phyloP scores from a whole-genome alignment of 2,329 filamentous ascomycete species.

The Arthrobotrys conoides region DNA sequence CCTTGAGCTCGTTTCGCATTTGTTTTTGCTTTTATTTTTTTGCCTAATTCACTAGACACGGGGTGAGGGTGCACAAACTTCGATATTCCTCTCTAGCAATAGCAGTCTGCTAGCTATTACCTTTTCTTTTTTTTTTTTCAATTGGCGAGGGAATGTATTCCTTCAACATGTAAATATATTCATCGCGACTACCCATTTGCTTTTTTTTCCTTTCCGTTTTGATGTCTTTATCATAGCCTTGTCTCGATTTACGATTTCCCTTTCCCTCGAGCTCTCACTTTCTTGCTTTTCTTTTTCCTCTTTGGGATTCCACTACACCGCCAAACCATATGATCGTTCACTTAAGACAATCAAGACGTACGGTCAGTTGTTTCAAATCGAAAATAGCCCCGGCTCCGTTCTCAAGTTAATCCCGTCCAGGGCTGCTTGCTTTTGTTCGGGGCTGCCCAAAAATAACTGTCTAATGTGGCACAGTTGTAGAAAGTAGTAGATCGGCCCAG shows the following conservation, averaged over 20 bases:
- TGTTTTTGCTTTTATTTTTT: not conserved
- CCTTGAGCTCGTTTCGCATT: not conserved
- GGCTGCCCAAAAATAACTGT: not conserved
- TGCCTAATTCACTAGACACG: not conserved
- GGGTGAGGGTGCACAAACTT: not conserved
- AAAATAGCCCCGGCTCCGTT: not conserved
- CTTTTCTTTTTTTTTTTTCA: not conserved
- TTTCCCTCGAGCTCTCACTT: too few relatives aligned
- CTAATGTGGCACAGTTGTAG: not conserved
- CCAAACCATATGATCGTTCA: not conserved
- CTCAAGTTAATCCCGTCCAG: not conserved
- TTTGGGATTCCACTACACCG: not conserved
- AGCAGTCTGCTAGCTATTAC: not conserved
- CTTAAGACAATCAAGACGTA: not conserved
- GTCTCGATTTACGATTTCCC: slow-evolving; percentile 11
- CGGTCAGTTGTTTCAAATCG: not conserved
- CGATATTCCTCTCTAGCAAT: not conserved
- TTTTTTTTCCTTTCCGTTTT: not conserved
- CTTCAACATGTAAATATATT: slow-evolving; percentile 8
- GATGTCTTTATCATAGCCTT: slow-evolving; percentile 9
- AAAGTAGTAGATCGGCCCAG: too few relatives aligned
- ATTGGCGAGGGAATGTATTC: not conserved
- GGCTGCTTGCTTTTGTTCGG: not conserved
- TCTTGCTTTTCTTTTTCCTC: not conserved
- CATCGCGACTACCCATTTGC: slow-evolving; percentile 20